phyloP scores from a whole-genome alignment of 1,284 basidiomycete species.

The Apiotrichum veenhuisii region DNA sequence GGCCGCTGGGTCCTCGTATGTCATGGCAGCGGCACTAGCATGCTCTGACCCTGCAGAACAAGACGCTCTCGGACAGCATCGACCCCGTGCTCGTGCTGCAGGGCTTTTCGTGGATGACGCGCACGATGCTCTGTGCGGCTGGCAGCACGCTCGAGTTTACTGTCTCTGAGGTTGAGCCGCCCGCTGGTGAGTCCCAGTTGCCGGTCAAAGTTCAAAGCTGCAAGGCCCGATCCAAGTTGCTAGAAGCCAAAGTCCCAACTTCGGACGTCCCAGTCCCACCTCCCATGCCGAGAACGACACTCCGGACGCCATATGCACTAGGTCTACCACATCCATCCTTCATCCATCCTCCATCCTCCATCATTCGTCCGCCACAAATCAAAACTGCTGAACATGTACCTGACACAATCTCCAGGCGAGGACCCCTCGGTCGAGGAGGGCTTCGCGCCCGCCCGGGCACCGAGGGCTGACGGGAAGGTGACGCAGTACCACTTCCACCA shows the following conservation, averaged over 20 bases:
- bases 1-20: conserved; percentile 1
- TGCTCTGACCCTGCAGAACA: conserved; percentile 2
- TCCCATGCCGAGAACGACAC: too few species aligned
- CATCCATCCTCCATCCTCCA: too few species aligned
- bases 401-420: too few species aligned
- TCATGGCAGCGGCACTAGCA: neutral
- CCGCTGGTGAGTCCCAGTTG: neutral
- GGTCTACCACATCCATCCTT: too few species aligned
- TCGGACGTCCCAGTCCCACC: too few species aligned
- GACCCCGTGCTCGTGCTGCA: conserved; percentile 8
- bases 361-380: too few species aligned
- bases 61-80: conserved; percentile 5
- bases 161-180: neutral
- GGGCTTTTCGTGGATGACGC: conserved; percentile 2
- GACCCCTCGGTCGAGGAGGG: neutral
- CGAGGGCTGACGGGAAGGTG: neutral
- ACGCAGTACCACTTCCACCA: neutral
- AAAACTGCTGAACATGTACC: too few species aligned
- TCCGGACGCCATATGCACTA: too few species aligned
- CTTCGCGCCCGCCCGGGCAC: neutral
- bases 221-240: neutral
- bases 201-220: too few species aligned
- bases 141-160: neutral
- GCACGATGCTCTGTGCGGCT: neutral
- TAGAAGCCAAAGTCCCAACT: too few species aligned